Evolutionary conservation across 2,329 filamentous ascomycete species (phyloP), one percentile per base, ranked within the genome.

Genomic region (Aspergillus caelatus): DNA sequence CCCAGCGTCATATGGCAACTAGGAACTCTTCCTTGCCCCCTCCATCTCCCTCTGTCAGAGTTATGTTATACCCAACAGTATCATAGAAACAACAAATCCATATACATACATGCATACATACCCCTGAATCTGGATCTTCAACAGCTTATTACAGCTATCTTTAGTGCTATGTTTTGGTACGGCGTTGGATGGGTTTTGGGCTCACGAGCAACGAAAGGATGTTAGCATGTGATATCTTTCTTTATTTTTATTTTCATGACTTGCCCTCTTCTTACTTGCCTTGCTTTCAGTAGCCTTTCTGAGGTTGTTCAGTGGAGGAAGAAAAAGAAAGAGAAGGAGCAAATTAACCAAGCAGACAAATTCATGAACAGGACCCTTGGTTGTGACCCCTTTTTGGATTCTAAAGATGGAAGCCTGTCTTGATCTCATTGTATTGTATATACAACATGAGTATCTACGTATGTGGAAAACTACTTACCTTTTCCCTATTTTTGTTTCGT

Each of bases 171-270:
- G 36, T 46, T 56, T 57, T 60, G 45, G 64, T 61, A 58, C 34
- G 65, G 60, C 63, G 67, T 68, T 65, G 57, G 57, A 60, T 46
- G 61, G 57, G 45, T 61, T 61, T 57, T 39, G 58, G 39, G 39
- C 39, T 64, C 39, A 63, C 50, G 66, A 68, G 66, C 54, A 57
- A 67, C 57, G 65, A 66, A 66, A 62, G 56, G 61, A 64, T 68
- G 48, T 50, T 58, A 61, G 61, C 63, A 65, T 64, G 43, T 62
- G 52, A 36, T 50, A 30, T 60, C 26, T 57, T 57, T 45, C 48
- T 53, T 50, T 60, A 30, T 10, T 19, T 28, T 56, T 34, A 43
- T 41, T 48, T 34, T 34, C 43, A 26, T 36, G 58, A 41, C 41
- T 36, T 57, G 26, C 28, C 12, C 41, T 21, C 23, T 23, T 32